Evolutionary conservation across 805 yeast genomes (phyloP).

Genomic region (Jamesozyma rosinii): DNA sequence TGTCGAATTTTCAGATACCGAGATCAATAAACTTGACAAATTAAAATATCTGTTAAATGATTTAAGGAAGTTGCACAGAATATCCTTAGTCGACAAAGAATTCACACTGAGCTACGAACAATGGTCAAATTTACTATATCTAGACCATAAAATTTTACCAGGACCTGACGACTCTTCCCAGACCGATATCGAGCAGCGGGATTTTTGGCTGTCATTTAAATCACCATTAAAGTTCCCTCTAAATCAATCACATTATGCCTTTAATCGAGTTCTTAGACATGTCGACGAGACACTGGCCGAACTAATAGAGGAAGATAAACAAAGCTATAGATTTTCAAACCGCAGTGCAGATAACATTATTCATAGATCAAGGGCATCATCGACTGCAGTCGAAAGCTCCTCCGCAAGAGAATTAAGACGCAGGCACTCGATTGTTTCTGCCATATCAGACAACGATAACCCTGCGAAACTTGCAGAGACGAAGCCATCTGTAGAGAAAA

Average conservation of each 20-base stretch:
- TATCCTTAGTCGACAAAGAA: constrained; percentile 13
- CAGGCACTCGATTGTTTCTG: too few relatives aligned
- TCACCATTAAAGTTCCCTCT: constrained; percentile 67
- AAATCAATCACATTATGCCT: constrained; percentile 56
- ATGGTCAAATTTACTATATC: constrained; percentile 15
- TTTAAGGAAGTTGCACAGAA: constrained; percentile 14
- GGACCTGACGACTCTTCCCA: background rate
- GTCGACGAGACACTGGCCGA: constrained; percentile 13
- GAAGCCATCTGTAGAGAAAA: too few relatives aligned
- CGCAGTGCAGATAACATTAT: background rate
- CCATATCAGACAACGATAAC: too few relatives aligned
- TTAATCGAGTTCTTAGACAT: constrained; percentile 30
- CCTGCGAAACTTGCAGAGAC: too few relatives aligned
- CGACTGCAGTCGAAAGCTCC: too few relatives aligned
- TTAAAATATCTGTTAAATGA: constrained; percentile 11
- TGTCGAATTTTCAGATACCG: background rate
- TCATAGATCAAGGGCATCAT: background rate
- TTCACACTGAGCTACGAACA: constrained; percentile 17
- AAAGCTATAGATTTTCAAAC: background rate
- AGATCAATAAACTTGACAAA: constrained; percentile 5
- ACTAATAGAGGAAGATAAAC: constrained; percentile 2
- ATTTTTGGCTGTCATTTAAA: constrained; percentile 52
- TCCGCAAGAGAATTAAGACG: too few relatives aligned
- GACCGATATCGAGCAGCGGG: constrained; percentile 17
- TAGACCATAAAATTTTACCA: constrained; percentile 5